Conservation (phyloP, 441 rosid genomes). For the Cnidoscolus chayamansa region DNA sequence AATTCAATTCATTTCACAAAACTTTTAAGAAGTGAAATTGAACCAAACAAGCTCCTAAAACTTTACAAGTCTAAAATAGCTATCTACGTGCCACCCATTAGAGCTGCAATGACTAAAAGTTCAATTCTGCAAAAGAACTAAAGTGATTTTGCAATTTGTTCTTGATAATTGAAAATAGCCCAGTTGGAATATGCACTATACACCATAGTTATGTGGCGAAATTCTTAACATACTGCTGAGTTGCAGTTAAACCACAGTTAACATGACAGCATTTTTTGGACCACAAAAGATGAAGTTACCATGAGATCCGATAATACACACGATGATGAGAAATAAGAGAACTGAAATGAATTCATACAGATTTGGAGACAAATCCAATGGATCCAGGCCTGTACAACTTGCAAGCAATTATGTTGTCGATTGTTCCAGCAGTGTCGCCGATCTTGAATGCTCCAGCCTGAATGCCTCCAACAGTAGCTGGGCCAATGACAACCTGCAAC, state of each 20-base stretch:
- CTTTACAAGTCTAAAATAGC: conserved; percentile 7
- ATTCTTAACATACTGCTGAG: background rate
- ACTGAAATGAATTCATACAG: conserved; percentile 50
- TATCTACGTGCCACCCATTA: background rate
- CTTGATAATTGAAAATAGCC: background rate
- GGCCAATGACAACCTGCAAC: conserved; percentile 87
- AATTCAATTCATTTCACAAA: too few relatives aligned
- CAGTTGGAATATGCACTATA: background rate
- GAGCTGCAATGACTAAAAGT: background rate
- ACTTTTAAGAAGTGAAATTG: too few relatives aligned
- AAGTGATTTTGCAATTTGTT: background rate
- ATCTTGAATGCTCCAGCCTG: conserved; percentile 98
- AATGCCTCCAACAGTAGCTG: conserved; percentile 98
- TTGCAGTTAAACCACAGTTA: background rate
- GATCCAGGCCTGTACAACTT: conserved; percentile 95
- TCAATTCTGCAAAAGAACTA: background rate
- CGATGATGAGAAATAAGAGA: conserved; percentile 4
- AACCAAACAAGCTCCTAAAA: background rate
- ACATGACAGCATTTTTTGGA: background rate
- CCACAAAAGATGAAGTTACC: background rate
- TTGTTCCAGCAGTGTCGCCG: conserved; percentile 98
- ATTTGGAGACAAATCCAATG: conserved; percentile 94
- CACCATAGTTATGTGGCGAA: background rate
- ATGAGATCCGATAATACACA: conserved; percentile 1
- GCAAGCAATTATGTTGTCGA: conserved; percentile 86